Evolutionary conservation across 495 filamentous ascomycete species (phyloP).

Genomic region (Hypoxylon fuscum): DNA sequence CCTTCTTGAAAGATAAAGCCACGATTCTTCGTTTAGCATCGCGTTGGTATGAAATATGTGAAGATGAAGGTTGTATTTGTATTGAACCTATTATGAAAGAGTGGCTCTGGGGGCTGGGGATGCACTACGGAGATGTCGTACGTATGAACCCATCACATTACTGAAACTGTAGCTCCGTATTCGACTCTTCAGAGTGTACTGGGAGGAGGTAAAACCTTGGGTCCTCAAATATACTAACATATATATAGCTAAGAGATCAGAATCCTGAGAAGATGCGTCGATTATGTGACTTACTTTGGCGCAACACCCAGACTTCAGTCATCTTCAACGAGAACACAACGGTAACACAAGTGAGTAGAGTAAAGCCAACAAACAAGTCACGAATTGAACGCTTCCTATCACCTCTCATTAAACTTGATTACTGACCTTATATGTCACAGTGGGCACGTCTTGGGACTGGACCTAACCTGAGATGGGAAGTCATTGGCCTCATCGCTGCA

Average conservation of each 20-base stretch:
- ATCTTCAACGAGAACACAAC: slow-evolving; percentile 37
- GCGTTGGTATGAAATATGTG: slow-evolving; percentile 43
- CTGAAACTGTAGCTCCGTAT: too few species aligned
- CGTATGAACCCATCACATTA: slow-evolving; percentile 8
- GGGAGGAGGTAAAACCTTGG: too few species aligned
- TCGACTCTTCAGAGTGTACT: too few species aligned
- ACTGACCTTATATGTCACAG: neutral
- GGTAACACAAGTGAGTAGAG: slow-evolving; percentile 26
- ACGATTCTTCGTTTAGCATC: slow-evolving; percentile 37
- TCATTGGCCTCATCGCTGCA: slow-evolving; percentile 45
- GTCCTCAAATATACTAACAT: slow-evolving; percentile 18
- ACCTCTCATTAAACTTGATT: neutral
- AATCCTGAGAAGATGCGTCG: slow-evolving; percentile 43
- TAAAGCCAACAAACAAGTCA: neutral
- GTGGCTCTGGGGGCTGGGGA: slow-evolving; percentile 42
- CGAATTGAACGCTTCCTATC: neutral
- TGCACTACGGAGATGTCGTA: slow-evolving; percentile 34
- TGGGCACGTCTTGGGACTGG: slow-evolving; percentile 43
- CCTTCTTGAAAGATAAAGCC: slow-evolving; percentile 40
- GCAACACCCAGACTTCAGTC: slow-evolving; percentile 40
- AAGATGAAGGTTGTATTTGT: slow-evolving; percentile 40
- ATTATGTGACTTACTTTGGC: slow-evolving; percentile 43
- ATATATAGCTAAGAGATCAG: slow-evolving; percentile 30
- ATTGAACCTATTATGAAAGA: slow-evolving; percentile 47
- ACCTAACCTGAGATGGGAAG: slow-evolving; percentile 45